A percentile compares a stretch with the other conserved stretches of the same genome.
Evolutionary conservation across 2,329 filamentous ascomycete species (phyloP).

Genomic region (Pyrenochaeta sp.): DNA sequence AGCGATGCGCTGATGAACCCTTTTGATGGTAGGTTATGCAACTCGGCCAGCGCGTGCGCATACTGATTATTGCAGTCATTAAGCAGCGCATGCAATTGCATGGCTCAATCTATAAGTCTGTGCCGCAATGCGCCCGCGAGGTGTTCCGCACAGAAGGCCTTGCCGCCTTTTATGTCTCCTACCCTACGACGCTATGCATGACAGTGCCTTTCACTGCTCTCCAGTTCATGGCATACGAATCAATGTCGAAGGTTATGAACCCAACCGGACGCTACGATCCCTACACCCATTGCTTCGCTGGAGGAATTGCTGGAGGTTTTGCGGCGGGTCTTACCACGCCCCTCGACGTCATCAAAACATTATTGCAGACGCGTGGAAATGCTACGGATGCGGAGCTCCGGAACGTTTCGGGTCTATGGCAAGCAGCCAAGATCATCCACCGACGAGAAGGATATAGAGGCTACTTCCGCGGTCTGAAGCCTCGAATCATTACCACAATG

Average conservation of each 20-base stretch:
- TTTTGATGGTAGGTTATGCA: slow-evolving; percentile 79
- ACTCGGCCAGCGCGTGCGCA: neutral
- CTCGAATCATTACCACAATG: slow-evolving; percentile 94
- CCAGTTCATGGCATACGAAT: slow-evolving; percentile 98
- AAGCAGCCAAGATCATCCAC: slow-evolving; percentile 83
- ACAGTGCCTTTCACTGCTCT: slow-evolving; percentile 97
- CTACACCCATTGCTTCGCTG: slow-evolving; percentile 90
- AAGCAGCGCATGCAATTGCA: slow-evolving; percentile 99
- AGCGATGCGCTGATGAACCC: slow-evolving; percentile 99
- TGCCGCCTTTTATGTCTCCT: slow-evolving; percentile 95
- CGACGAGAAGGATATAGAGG: slow-evolving; percentile 83
- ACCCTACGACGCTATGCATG: slow-evolving; percentile 97
- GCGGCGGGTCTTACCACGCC: slow-evolving; percentile 94
- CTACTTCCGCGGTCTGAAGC: slow-evolving; percentile 92
- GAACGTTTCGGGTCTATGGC: slow-evolving; percentile 81
- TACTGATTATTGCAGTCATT: slow-evolving; percentile 72
- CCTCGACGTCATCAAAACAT: slow-evolving; percentile 97
- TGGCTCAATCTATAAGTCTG: slow-evolving; percentile 88
- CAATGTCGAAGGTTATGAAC: slow-evolving; percentile 93
- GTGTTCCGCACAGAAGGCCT: slow-evolving; percentile 90
- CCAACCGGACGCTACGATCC: slow-evolving; percentile 87
- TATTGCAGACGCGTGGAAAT: slow-evolving; percentile 90
- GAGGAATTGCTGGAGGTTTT: slow-evolving; percentile 90
- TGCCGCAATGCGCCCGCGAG: slow-evolving; percentile 85
- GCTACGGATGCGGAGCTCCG: slow-evolving; percentile 82